These are phyloP conservation scores for Aspergillus tanneri DNA, from an alignment of 2,329 filamentous ascomycete species.

Conservation along the genomic window DNA sequence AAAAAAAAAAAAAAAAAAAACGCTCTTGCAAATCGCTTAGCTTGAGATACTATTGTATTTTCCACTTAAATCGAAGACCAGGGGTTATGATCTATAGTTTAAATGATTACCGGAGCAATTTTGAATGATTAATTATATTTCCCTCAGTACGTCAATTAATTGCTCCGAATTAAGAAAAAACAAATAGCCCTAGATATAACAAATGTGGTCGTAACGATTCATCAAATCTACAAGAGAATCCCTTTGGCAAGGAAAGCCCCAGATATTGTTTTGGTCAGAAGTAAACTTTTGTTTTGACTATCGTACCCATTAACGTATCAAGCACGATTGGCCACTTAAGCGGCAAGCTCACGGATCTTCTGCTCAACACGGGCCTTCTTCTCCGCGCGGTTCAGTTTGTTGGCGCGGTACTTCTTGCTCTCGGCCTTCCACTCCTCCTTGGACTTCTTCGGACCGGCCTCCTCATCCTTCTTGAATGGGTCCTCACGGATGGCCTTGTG, in stretches of 20 bases:
- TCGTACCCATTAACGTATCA: constrained; percentile 24
- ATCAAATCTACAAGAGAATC: constrained; percentile 26
- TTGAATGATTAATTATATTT: constrained; percentile 16
- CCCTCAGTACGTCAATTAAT: constrained; percentile 17
- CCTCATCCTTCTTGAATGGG: constrained; percentile 87
- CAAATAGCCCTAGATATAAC: constrained; percentile 22
- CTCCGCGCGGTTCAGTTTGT: constrained; percentile 81
- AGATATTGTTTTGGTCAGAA: constrained; percentile 26
- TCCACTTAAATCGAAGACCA: neutral
- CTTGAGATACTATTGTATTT: neutral
- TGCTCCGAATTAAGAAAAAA: constrained; percentile 29
- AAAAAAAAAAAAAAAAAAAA: neutral
- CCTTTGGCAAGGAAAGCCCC: constrained; percentile 18
- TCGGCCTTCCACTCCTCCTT: constrained; percentile 97
- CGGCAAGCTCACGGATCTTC: constrained; percentile 78
- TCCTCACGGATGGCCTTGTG: constrained; percentile 97
- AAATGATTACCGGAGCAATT: constrained; percentile 26
- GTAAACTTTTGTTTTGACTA: constrained; percentile 27
- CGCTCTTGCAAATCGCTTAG: no score
- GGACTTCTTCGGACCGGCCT: constrained; percentile 79
- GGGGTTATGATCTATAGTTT: neutral
- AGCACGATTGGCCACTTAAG: constrained; percentile 36
- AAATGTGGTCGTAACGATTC: constrained; percentile 27
- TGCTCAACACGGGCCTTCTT: constrained; percentile 79
- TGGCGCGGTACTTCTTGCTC: constrained; percentile 80